phyloP scores from a whole-genome alignment of 345 rosid genomes.

The Heritiera fomes region DNA sequence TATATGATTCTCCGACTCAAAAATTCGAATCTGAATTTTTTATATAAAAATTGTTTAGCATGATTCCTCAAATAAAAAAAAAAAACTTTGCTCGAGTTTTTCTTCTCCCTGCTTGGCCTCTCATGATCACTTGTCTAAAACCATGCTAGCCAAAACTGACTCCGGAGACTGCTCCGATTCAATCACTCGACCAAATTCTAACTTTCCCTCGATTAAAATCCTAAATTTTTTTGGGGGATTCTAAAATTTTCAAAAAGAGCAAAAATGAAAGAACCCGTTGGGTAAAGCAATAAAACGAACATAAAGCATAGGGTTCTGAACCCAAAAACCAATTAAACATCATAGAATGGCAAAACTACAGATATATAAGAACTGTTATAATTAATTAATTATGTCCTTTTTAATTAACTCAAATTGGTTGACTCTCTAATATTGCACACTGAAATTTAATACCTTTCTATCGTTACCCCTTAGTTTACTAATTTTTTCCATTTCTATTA shows the following conservation, averaged over 20 bases:
- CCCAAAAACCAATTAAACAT: slow-evolving; percentile 4
- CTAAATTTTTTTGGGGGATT: too few species aligned
- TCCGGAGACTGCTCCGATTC: neutral
- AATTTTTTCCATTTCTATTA: neutral
- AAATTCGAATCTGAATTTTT: too few species aligned
- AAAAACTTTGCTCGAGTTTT: too few species aligned
- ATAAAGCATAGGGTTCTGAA: neutral
- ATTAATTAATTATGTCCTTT: neutral
- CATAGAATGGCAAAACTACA: slow-evolving; percentile 5
- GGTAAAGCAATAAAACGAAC: neutral
- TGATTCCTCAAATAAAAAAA: too few species aligned
- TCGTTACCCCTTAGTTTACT: neutral
- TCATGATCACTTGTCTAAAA: neutral
- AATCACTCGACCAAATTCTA: neutral
- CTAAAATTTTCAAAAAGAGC: neutral
- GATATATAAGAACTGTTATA: neutral
- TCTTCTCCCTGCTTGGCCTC: neutral
- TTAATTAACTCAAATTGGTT: too few species aligned
- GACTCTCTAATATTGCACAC: neutral
- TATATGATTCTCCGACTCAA: too few species aligned
- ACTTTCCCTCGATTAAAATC: too few species aligned
- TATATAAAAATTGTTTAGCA: too few species aligned
- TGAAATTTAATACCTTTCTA: neutral
- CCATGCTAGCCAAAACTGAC: neutral
- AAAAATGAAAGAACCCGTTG: neutral